phyloP scores from a whole-genome alignment of 306 rosid genomes.

The Clitoria ternatea region DNA sequence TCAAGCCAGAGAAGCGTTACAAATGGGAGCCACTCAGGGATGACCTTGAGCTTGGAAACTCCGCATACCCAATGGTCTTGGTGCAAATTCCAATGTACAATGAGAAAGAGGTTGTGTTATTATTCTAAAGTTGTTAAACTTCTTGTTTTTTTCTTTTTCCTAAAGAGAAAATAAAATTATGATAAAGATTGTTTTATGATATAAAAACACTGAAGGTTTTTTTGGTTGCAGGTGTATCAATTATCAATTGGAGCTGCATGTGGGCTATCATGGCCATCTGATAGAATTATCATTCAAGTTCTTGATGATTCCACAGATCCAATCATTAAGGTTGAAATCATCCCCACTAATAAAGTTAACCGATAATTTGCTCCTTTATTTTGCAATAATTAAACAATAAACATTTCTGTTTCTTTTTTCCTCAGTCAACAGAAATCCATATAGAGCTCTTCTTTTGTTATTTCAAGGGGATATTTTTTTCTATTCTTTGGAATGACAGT shows the following conservation, averaged over 20 bases:
- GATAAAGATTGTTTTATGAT: neutral
- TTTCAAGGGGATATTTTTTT: neutral
- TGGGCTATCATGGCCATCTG: conserved; percentile 66
- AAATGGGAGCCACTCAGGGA: conserved; percentile 72
- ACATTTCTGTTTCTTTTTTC: neutral
- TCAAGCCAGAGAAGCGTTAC: conserved; percentile 57
- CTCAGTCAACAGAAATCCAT: neutral
- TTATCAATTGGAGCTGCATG: conserved; percentile 71
- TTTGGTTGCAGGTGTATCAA: conserved; percentile 54
- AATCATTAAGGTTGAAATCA: conserved; percentile 54
- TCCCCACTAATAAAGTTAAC: conserved; percentile 12
- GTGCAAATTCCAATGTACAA: conserved; percentile 73
- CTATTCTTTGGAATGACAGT: too few species aligned
- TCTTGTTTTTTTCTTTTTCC: neutral
- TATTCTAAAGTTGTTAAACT: neutral
- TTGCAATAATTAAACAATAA: neutral
- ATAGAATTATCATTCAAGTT: conserved; percentile 69
- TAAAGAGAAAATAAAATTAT: neutral
- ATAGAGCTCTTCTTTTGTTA: neutral
- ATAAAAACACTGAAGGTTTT: neutral
- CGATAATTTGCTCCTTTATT: conserved; percentile 6
- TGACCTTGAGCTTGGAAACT: conserved; percentile 70
- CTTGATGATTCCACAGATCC: conserved; percentile 76
- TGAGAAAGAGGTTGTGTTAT: conserved; percentile 64
- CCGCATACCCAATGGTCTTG: conserved; percentile 58